Base-by-base conservation (phyloP, 2,329 filamentous ascomycete species). In the Ascochyta koolunga region DNA sequence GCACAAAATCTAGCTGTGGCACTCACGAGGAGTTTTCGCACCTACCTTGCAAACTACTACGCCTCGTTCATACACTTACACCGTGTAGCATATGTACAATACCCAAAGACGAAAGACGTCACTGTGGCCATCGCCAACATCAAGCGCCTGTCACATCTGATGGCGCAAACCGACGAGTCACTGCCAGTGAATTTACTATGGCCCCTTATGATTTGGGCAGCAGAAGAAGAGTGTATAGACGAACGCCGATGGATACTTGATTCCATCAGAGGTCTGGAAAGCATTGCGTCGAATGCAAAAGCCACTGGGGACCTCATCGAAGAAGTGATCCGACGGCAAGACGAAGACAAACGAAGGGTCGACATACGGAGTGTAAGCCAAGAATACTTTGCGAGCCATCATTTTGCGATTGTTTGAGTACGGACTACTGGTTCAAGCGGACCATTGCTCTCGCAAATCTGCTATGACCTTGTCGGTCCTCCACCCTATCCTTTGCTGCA, bases 171-270 rank as follows among this genome's bases (percentile, higher is more conserved):
- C 1, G 76, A 79, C 11, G 77, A 80, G 29, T 73, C 79, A 8
- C 69, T 84, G 2, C 82, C 83, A 0, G 80, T 83, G 41, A 85
- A 82, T 54, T 79, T 84, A 74, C 73, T 85, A 5, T 85, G 82
- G 83, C 82, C 82, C 1, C 67, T 84, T 7, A 69, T 85, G 35
- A 83, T 86, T 78, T 75, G 81, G 57, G 82, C 82, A 0, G 79
- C 77, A 8, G 83, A 86, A 62, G 82, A 83, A 56, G 78, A 82
- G n/a, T 78, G 80, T 40, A 35, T 66, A 0, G 72, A 75, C 4
- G 80, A 83, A 60, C 72, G 81, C 40, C 66, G 60, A 5, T 84
- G 82, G 82, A 83, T 86, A 48, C 73, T 77, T 25, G 67, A 75
- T 5, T 77, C 80, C 51, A 83, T 85, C 16, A 69, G 74, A 8